These are phyloP conservation scores for Ochetophila trinervis DNA, from an alignment of 306 rosid genomes.

Conservation along the genomic window DNA sequence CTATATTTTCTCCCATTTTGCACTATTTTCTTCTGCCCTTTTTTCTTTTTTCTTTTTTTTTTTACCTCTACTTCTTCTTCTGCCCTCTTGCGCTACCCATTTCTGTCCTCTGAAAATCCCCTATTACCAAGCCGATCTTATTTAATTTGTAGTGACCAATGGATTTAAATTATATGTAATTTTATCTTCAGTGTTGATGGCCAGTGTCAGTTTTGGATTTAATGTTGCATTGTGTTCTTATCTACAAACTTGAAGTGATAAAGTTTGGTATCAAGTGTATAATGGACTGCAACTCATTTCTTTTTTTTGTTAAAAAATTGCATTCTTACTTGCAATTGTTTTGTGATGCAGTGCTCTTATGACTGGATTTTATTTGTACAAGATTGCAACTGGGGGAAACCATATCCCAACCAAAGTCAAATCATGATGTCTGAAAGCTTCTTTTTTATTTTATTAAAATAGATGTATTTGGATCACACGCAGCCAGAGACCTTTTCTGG, in stretches of 20 bases:
- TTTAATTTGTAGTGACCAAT: too few relatives aligned
- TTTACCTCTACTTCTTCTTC: too few relatives aligned
- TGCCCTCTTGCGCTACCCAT: too few relatives aligned
- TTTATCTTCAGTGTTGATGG: too few relatives aligned
- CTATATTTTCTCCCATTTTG: neutral
- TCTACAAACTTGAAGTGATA: too few relatives aligned
- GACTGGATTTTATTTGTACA: conserved; percentile 73
- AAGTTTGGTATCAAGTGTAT: neutral
- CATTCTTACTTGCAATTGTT: conserved; percentile 3
- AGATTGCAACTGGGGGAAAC: conserved; percentile 83
- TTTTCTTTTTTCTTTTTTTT: too few relatives aligned
- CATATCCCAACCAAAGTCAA: conserved; percentile 65
- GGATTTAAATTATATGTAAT: too few relatives aligned
- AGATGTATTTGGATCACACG: neutral
- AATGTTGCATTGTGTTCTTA: too few relatives aligned
- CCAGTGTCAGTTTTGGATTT: too few relatives aligned
- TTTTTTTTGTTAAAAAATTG: neutral
- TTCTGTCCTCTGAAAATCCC: too few relatives aligned
- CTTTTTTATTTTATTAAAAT: neutral
- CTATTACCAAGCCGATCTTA: too few relatives aligned
- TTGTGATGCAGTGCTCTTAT: conserved; percentile 62
- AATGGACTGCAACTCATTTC: neutral
- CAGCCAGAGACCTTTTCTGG: conserved; percentile 6
- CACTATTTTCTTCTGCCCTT: neutral
- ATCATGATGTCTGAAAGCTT: conserved; percentile 23